Percentiles rank a stretch among this genome's conserved stretches.
Evolutionary conservation across 1,284 basidiomycete genomes (phyloP).

Genomic region (Cystobasidium slooffiae): DNA sequence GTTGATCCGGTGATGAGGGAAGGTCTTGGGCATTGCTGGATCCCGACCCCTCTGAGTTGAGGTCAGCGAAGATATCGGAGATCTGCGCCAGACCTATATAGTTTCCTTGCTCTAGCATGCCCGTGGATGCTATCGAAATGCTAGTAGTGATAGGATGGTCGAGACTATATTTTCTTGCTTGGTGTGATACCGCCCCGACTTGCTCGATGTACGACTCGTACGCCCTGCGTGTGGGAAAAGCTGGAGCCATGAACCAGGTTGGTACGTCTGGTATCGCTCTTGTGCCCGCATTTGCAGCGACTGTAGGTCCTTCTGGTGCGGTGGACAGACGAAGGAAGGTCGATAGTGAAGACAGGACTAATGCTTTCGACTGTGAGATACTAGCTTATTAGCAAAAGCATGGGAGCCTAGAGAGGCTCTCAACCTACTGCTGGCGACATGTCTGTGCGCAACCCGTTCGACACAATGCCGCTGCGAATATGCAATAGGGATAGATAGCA

Average conservation of each 20-base stretch:
- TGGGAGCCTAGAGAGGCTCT: constrained; percentile 20
- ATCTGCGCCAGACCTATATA: background rate
- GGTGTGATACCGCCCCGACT: background rate
- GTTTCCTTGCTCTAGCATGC: background rate
- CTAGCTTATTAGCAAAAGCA: constrained; percentile 65
- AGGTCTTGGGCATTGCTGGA: background rate
- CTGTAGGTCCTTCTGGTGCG: constrained; percentile 32
- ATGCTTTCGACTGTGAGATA: constrained; percentile 47
- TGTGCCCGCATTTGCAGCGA: constrained; percentile 19
- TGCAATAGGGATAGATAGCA: constrained; percentile 75
- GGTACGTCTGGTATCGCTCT: constrained; percentile 18
- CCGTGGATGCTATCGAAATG: background rate
- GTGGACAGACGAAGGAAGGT: constrained; percentile 61
- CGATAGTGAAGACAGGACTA: constrained; percentile 55
- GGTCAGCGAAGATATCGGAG: constrained; percentile 3
- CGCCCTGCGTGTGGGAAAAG: constrained; percentile 49
- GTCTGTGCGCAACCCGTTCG: constrained; percentile 52
- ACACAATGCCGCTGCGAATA: constrained; percentile 25
- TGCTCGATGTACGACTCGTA: constrained; percentile 48
- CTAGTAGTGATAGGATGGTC: background rate
- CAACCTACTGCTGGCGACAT: constrained; percentile 67
- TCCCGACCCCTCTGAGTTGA: background rate
- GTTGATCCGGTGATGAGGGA: constrained; percentile 40
- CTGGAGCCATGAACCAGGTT: constrained; percentile 52
- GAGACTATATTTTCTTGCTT: background rate